phyloP scores from a whole-genome alignment of 1,284 basidiomycete species.

The Rhizopogon hawkerae region DNA sequence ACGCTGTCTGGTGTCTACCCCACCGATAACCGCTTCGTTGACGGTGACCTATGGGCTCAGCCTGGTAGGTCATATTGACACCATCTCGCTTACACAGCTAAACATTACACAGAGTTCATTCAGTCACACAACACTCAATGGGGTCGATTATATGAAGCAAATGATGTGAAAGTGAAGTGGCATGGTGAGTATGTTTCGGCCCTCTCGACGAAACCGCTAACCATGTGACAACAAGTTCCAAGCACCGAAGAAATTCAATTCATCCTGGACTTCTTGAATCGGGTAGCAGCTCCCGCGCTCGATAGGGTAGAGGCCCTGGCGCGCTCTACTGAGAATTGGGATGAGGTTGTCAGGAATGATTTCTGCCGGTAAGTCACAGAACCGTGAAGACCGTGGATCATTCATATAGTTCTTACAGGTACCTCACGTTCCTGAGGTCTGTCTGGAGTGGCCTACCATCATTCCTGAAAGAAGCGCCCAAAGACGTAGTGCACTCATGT shows the following conservation, averaged over 20 bases:
- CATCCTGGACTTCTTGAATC: conserved; percentile 48
- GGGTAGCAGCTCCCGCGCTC: conserved; percentile 60
- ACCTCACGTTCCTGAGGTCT: conserved; percentile 54
- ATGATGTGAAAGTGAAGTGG: conserved; percentile 85
- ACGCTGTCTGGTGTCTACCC: conserved; percentile 78
- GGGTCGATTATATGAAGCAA: conserved; percentile 76
- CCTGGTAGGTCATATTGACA: conserved; percentile 40
- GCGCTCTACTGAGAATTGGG: conserved; percentile 49
- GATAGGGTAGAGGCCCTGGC: conserved; percentile 63
- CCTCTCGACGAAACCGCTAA: neutral
- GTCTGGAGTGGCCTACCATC: conserved; percentile 70
- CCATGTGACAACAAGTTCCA: conserved; percentile 46
- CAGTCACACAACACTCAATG: conserved; percentile 69
- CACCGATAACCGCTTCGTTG: conserved; percentile 75
- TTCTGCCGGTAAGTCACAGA: conserved; percentile 69
- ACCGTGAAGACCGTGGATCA: neutral
- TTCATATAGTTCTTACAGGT: conserved; percentile 32
- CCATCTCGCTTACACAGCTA: neutral
- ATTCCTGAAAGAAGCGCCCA: conserved; percentile 52
- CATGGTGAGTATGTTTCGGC: conserved; percentile 46
- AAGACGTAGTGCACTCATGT: conserved; percentile 48
- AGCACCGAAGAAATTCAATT: conserved; percentile 71
- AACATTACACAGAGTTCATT: conserved; percentile 50
- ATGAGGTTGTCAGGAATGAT: conserved; percentile 78
- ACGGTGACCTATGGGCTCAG: conserved; percentile 74